Evolutionary conservation across 2,329 filamentous ascomycete genomes (phyloP).

Genomic region (Moelleriella libera): DNA sequence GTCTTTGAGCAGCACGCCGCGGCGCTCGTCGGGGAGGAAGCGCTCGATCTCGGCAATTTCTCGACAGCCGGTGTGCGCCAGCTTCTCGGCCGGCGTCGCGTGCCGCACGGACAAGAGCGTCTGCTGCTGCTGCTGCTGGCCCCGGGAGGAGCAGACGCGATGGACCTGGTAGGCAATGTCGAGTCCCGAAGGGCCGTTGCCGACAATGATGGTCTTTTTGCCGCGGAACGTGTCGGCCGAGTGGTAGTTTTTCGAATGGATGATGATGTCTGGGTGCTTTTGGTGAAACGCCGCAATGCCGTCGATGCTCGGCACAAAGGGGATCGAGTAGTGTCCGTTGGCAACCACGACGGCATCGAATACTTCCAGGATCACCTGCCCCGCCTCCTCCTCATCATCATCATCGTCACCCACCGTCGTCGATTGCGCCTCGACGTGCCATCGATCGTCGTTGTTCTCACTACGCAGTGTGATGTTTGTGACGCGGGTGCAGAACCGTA

Average conservation of each 20-base stretch:
- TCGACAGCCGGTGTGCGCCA: constrained; percentile 29
- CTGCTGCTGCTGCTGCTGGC: constrained; percentile 22
- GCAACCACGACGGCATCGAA: constrained; percentile 63
- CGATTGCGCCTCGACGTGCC: constrained; percentile 45
- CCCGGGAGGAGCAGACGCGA: constrained; percentile 25
- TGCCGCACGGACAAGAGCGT: constrained; percentile 51
- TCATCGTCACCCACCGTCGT: constrained; percentile 24
- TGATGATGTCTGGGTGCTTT: constrained; percentile 44
- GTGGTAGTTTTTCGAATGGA: constrained; percentile 72
- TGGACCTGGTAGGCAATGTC: constrained; percentile 73
- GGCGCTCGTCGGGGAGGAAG: constrained; percentile 36
- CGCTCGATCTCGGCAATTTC: constrained; percentile 45
- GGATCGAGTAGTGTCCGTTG: constrained; percentile 60
- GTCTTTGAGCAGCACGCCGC: constrained; percentile 52
- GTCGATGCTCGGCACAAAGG: constrained; percentile 48
- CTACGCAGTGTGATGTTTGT: constrained; percentile 31
- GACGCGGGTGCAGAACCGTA: constrained; percentile 60
- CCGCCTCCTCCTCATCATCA: too few relatives aligned
- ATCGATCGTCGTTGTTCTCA: constrained; percentile 27
- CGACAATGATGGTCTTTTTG: constrained; percentile 72
- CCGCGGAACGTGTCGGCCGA: constrained; percentile 43
- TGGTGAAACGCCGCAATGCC: constrained; percentile 46
- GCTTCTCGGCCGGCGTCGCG: constrained; percentile 28
- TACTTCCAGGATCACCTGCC: too few relatives aligned
- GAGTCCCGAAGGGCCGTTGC: constrained; percentile 70